phyloP scores from a whole-genome alignment of 176 grass and related monocot genomes.

The Lolium multiflorum region DNA sequence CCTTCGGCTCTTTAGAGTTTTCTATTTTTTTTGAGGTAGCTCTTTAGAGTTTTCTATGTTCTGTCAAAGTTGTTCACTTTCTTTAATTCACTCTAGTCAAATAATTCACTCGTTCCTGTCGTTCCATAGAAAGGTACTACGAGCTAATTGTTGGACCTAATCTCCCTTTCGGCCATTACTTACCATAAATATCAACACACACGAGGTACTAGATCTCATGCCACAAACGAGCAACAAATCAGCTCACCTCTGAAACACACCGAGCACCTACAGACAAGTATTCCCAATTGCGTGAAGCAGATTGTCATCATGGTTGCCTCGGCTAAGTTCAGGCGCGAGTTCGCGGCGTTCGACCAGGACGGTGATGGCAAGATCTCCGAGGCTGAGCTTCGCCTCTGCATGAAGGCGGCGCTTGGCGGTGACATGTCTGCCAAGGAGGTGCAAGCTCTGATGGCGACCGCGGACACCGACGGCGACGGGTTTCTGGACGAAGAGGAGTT shows the following conservation, averaged over 20 bases:
- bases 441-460: background rate
- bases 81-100: conserved; percentile 2
- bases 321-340: background rate
- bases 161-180: too few species aligned
- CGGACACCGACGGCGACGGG: background rate
- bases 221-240: background rate
- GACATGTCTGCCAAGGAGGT: background rate
- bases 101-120: background rate
- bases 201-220: background rate
- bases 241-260: background rate
- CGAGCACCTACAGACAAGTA: background rate
- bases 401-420: background rate
- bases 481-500: conserved; percentile 8
- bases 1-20: background rate
- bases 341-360: conserved; percentile 1
- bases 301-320: conserved; percentile 2
- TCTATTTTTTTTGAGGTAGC: too few species aligned
- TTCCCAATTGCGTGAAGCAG: background rate
- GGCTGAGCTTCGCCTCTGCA: background rate
- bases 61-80: background rate
- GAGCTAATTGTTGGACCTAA: background rate
- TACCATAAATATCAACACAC: conserved; percentile 4
- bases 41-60: background rate
- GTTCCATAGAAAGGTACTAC: background rate
- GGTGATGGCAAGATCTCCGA: background rate